These are phyloP conservation scores for Calonectria pteridis DNA, from an alignment of 2,329 filamentous ascomycete species.

Conservation along the genomic window DNA sequence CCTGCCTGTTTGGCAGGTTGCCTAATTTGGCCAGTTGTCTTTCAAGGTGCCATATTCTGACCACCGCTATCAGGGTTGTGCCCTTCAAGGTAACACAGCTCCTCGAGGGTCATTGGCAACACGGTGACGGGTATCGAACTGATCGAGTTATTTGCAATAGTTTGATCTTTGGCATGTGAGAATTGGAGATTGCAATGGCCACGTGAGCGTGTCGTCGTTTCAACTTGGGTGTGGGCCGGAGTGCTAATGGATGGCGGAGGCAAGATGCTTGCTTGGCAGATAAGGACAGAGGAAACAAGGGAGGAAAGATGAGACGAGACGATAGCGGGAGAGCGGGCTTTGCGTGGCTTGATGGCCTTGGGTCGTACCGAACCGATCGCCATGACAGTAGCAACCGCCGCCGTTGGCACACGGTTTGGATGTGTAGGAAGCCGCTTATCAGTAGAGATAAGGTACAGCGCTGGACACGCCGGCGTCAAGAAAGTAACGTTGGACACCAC, in stretches of 20 bases:
- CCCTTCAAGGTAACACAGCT: constrained; percentile 1
- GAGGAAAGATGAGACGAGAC: constrained; percentile 1
- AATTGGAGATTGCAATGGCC: constrained; percentile 7
- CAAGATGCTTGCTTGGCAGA: constrained; percentile 6
- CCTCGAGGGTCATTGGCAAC: neutral
- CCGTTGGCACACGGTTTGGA: neutral
- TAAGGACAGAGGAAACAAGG: constrained; percentile 1
- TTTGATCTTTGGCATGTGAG: constrained; percentile 1
- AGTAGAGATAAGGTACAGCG: constrained; percentile 11
- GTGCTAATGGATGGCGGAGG: neutral
- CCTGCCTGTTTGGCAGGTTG: neutral
- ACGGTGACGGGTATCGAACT: neutral
- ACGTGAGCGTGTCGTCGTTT: constrained; percentile 18
- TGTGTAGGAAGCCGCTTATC: constrained; percentile 16
- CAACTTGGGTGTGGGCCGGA: constrained; percentile 2
- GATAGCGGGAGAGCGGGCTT: constrained; percentile 9
- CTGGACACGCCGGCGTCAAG: neutral
- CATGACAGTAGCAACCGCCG: constrained; percentile 1
- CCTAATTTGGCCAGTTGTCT: neutral
- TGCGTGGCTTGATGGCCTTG: constrained; percentile 12
- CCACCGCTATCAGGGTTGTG: constrained; percentile 5
- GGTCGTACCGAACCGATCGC: constrained; percentile 16
- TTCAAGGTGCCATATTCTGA: neutral
- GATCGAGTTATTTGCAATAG: neutral
- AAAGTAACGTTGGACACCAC: constrained; percentile 6